Base-by-base conservation (phyloP, 352 stramenopile genomes). In the Pythium plurisporium region DNA sequence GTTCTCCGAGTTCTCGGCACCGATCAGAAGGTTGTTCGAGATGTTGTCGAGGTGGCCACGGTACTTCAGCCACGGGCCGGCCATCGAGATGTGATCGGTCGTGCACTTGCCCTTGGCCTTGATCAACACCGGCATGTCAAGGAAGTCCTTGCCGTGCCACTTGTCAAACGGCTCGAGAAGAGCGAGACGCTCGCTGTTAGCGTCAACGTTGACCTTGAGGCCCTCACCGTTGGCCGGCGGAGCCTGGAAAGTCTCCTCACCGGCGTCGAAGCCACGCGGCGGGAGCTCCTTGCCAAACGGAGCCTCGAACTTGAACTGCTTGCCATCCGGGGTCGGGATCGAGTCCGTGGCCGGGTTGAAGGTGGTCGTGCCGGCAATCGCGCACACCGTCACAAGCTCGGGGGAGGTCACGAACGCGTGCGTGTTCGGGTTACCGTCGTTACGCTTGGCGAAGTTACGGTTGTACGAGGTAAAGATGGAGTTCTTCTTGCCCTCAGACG, bases 21-120 rank as follows among this genome's bases (percentile, higher is more conserved):
- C 89, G 46, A 97, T 97, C 26, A 97, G 69, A 83, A 97, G 68
- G 82, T 97, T 97, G 76, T 97, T 97, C 65, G 82, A 95, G 74
- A 97, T 97, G 82, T 97, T 97, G 78, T 97, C 86, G 44, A 97
- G 67, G 73, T 97, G 91, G 7, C 91, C 91, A 74, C 91, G 87
- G 86, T 96, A 97, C 76, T 96, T 97, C 38, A 97, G 74, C 91
- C 91, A 97, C 48, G 87, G 87, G 45, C 91, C 91, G 23, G 91
- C 91, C 88, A 97, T 96, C 63, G 82, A 95, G 62, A 97, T 97
- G 79, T 97, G 91, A 65, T 97, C 91, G 23, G 91, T 97, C 33
- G 91, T 97, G 88, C 91, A 97, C 79, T 97, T 97, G 69, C 91
- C 91, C 86, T 96, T 95, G 41, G 90, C 88, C 82, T 97, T 97